A percentile compares a stretch with the other conserved stretches of the same genome.
Conservation (phyloP, 495 filamentous ascomycete genomes). For the Elaphomyces granulatus region DNA sequence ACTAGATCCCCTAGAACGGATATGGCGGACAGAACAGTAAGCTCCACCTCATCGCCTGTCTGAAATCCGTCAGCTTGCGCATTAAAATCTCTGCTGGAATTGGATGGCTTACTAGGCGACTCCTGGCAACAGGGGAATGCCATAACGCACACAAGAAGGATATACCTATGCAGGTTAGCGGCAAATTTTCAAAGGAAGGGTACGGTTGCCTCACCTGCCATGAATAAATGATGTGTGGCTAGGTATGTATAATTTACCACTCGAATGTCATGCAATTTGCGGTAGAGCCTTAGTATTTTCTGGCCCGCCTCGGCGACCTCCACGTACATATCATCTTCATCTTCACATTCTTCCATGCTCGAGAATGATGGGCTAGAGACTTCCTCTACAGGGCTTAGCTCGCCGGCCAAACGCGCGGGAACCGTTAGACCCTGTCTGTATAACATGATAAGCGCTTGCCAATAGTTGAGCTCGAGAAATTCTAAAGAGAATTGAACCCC, state of each 20-base stretch:
- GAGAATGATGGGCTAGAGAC: slow-evolving; percentile 45
- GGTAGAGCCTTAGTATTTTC: slow-evolving; percentile 78
- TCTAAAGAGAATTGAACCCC: slow-evolving; percentile 77
- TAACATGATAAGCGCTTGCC: slow-evolving; percentile 95
- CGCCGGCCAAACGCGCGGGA: slow-evolving; percentile 68
- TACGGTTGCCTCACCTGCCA: slow-evolving; percentile 59
- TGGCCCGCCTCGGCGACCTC: slow-evolving; percentile 92
- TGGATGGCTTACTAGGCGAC: slow-evolving; percentile 50
- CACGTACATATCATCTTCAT: slow-evolving; percentile 81
- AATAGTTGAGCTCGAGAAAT: slow-evolving; percentile 89
- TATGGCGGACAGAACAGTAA: slow-evolving; percentile 86
- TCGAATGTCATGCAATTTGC: slow-evolving; percentile 73
- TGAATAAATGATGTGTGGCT: slow-evolving; percentile 94
- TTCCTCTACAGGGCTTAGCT: slow-evolving; percentile 56
- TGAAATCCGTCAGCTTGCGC: slow-evolving; percentile 16
- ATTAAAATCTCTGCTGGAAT: neutral
- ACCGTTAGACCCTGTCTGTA: slow-evolving; percentile 85
- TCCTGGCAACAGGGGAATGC: slow-evolving; percentile 82
- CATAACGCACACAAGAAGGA: slow-evolving; percentile 95
- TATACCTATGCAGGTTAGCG: too few relatives aligned
- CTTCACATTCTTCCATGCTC: slow-evolving; percentile 49
- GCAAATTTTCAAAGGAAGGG: too few relatives aligned
- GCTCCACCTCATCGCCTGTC: slow-evolving; percentile 91
- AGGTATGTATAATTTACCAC: slow-evolving; percentile 93
- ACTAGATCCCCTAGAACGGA: slow-evolving; percentile 69